phyloP scores from a whole-genome alignment of 805 yeast genomes.

The Yarrowia hollandica region DNA sequence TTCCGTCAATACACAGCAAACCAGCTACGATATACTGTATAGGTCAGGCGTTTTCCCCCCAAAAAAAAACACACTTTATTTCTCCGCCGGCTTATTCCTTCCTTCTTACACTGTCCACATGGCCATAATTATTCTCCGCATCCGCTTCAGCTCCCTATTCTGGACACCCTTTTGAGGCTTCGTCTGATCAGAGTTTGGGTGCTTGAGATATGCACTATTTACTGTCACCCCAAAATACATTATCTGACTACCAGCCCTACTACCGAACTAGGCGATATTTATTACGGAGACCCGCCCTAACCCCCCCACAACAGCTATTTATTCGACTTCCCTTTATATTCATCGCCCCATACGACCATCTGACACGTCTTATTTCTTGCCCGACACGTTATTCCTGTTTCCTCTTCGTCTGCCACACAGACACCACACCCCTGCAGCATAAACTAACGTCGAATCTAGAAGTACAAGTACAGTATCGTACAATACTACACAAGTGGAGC shows the following conservation, averaged over 20 bases:
- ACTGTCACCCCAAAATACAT: conserved; percentile 15
- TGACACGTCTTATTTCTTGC: background rate
- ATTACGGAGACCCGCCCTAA: background rate
- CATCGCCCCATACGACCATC: background rate
- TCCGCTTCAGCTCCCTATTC: background rate
- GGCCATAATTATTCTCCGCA: background rate
- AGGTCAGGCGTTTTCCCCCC: too few species aligned
- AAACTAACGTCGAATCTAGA: background rate
- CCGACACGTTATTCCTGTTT: too few species aligned
- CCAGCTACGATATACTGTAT: too few species aligned
- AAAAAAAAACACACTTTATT: too few species aligned
- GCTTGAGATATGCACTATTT: conserved; percentile 17
- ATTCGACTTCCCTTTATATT: background rate
- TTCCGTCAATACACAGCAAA: too few species aligned
- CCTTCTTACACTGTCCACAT: too few species aligned
- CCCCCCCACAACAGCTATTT: too few species aligned
- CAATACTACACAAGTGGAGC: too few species aligned
- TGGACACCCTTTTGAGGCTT: background rate
- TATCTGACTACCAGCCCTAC: conserved; percentile 15
- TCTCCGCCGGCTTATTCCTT: too few species aligned
- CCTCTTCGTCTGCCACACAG: too few species aligned
- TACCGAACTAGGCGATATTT: conserved; percentile 5
- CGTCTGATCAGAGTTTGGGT: conserved; percentile 3
- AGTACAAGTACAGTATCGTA: too few species aligned
- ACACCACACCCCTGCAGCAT: conserved; percentile 1